Conservation (phyloP, 1,284 basidiomycete genomes). For the Agroathelia rolfsii region DNA sequence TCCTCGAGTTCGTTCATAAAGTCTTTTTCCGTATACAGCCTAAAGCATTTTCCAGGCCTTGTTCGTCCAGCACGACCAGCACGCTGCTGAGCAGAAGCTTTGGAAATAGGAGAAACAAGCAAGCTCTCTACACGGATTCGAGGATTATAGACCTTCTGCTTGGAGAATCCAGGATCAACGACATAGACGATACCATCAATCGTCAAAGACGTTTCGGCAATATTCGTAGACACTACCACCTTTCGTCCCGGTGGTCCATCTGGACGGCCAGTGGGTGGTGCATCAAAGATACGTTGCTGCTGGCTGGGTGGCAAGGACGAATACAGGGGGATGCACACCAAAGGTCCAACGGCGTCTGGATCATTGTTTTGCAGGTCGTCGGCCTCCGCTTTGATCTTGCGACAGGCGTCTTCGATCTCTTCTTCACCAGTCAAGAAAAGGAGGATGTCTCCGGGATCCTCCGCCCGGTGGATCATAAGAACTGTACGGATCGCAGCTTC, state of each 20-base stretch:
- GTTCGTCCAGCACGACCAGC: conserved; percentile 96
- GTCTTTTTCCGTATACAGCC: conserved; percentile 95
- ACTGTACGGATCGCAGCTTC: conserved; percentile 96
- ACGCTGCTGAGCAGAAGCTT: conserved; percentile 92
- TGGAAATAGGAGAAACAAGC: conserved; percentile 91
- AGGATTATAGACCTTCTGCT: conserved; percentile 97
- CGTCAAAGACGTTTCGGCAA: conserved; percentile 95
- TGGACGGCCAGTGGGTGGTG: conserved; percentile 60
- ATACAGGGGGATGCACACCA: conserved; percentile 88
- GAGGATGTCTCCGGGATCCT: conserved; percentile 88
- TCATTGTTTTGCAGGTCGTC: conserved; percentile 69
- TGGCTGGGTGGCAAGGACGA: conserved; percentile 88
- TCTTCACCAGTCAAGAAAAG: conserved; percentile 97
- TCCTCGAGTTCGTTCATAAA: conserved; percentile 94
- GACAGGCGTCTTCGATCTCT: conserved; percentile 95
- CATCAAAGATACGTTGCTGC: conserved; percentile 93
- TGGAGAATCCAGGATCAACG: conserved; percentile 95
- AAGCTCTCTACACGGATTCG: conserved; percentile 93
- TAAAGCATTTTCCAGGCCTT: conserved; percentile 93
- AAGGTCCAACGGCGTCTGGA: conserved; percentile 73
- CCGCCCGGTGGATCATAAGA: conserved; percentile 94
- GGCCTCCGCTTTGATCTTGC: conserved; percentile 86
- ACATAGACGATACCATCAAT: conserved; percentile 99
- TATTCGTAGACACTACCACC: conserved; percentile 93
- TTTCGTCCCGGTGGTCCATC: conserved; percentile 85